These are phyloP conservation scores for Amniculicola lignicola DNA, from an alignment of 495 filamentous ascomycete genomes.

Conservation along the genomic window DNA sequence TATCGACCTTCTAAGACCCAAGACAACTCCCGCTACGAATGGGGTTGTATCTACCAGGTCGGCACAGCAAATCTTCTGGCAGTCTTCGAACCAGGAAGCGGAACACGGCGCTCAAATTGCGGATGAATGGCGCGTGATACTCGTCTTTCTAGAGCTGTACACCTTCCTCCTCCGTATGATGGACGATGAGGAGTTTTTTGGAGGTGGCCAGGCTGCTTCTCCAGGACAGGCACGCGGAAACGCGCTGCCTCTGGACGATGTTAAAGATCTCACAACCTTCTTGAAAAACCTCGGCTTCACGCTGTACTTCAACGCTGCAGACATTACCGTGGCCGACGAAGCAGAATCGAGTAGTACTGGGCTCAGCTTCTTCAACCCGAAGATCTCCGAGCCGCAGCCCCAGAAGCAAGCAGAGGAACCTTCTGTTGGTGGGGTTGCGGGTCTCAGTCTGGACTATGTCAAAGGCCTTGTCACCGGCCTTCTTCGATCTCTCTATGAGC, in stretches of 20 bases:
- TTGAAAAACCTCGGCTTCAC: conserved; percentile 91
- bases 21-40: too few relatives aligned
- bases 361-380: conserved; percentile 55
- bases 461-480: conserved; percentile 78
- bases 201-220: conserved; percentile 40
- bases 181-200: conserved; percentile 85
- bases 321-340: conserved; percentile 57
- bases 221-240: conserved; percentile 50
- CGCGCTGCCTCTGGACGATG: conserved; percentile 64
- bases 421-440: conserved; percentile 58
- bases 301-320: conserved; percentile 76
- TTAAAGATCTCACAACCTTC: conserved; percentile 74
- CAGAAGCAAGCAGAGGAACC: conserved; percentile 26
- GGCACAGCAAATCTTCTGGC: conserved; percentile 18
- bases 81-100: conserved; percentile 13
- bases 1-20: conserved; percentile 54
- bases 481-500: conserved; percentile 83
- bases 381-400: conserved; percentile 3
- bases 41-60: conserved; percentile 34
- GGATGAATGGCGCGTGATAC: conserved; percentile 82
- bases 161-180: conserved; percentile 86
- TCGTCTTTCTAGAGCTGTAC: conserved; percentile 92
- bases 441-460: conserved; percentile 75
- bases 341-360: conserved; percentile 46
- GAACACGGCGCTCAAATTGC: conserved; percentile 40